A percentile compares a stretch with the other conserved stretches of the same genome.
Evolutionary conservation across 23 red algal genomes (phyloP).

Genomic region (Pyropia yezoensis): DNA sequence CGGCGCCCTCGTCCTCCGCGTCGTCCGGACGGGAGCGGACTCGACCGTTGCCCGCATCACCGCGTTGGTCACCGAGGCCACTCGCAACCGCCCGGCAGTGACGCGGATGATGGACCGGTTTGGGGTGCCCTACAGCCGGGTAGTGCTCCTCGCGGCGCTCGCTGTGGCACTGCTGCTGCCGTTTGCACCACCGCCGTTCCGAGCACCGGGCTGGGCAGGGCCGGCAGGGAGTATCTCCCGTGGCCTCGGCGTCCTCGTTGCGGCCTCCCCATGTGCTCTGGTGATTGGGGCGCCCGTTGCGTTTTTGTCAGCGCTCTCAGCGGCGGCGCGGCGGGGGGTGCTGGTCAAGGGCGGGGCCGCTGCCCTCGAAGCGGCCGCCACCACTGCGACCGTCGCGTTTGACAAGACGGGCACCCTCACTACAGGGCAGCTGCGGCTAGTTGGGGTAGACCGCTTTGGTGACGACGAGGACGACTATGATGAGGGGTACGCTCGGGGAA

Average conservation of each 20-base stretch:
- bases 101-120: conserved; percentile 77
- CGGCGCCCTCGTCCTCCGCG: conserved; percentile 45
- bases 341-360: conserved; percentile 82
- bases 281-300: conserved; percentile 90
- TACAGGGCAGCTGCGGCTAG: conserved; percentile 43
- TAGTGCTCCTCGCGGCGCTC: conserved; percentile 37
- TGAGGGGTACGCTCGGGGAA: too few relatives aligned
- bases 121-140: conserved; percentile 49
- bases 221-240: conserved; percentile 20
- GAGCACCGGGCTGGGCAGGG: conserved; percentile 1
- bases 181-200: conserved; percentile 2
- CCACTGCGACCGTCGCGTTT: conserved; percentile 52
- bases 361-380: conserved; percentile 55
- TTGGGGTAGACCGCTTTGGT: conserved; percentile 10
- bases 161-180: conserved; percentile 34
- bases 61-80: conserved; percentile 59
- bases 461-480: background rate
- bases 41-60: conserved; percentile 68
- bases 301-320: conserved; percentile 56
- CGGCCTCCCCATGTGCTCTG: conserved; percentile 74
- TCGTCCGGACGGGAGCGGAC: conserved; percentile 37
- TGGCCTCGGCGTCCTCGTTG: conserved; percentile 72
- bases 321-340: conserved; percentile 65
- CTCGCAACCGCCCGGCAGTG: conserved; percentile 67
- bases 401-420: conserved; percentile 98